Percentiles rank a stretch among this genome's conserved stretches.
These are phyloP conservation scores for Trypanosoma platydactyli DNA, from an alignment of 208 protist genomes.

Conservation along the genomic window DNA sequence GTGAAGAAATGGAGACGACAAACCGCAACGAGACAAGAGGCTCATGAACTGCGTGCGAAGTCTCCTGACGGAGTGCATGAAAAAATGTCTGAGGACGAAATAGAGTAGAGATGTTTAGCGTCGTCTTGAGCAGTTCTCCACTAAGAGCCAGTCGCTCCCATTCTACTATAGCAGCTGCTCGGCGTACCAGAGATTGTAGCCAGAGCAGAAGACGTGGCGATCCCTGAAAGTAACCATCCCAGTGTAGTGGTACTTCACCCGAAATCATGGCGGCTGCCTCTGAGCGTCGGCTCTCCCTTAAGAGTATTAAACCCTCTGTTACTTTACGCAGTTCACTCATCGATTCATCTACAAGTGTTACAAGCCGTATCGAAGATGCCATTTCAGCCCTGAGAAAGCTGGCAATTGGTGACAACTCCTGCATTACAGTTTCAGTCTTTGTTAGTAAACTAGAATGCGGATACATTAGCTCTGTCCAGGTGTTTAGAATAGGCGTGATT, in stretches of 20 bases:
- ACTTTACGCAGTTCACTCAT: constrained; percentile 86
- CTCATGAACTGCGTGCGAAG: constrained; percentile 68
- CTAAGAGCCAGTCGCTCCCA: constrained; percentile 60
- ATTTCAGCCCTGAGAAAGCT: constrained; percentile 91
- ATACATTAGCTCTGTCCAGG: constrained; percentile 78
- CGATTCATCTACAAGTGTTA: constrained; percentile 72
- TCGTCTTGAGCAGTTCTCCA: constrained; percentile 63
- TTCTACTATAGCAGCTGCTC: constrained; percentile 68
- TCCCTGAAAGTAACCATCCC: constrained; percentile 90
- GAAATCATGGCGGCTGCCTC: constrained; percentile 82
- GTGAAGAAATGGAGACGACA: constrained; percentile 48
- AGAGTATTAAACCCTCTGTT: constrained; percentile 85
- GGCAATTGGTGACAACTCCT: constrained; percentile 62
- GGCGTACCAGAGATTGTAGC: constrained; percentile 85
- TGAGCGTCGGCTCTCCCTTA: constrained; percentile 74
- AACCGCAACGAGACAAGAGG: constrained; percentile 84
- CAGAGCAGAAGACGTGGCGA: constrained; percentile 74
- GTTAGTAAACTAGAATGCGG: constrained; percentile 66
- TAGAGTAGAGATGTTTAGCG: constrained; percentile 84
- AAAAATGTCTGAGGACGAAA: constrained; percentile 94
- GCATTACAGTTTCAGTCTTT: constrained; percentile 21
- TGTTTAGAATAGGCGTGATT: constrained; percentile 82
- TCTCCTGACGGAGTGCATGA: constrained; percentile 95
- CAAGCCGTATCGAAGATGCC: constrained; percentile 59
- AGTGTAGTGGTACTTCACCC: constrained; percentile 83